Evolutionary conservation across 2,329 filamentous ascomycete genomes (phyloP), one percentile per base, ranked within the genome.

Genomic region (Curvularia sp.): DNA sequence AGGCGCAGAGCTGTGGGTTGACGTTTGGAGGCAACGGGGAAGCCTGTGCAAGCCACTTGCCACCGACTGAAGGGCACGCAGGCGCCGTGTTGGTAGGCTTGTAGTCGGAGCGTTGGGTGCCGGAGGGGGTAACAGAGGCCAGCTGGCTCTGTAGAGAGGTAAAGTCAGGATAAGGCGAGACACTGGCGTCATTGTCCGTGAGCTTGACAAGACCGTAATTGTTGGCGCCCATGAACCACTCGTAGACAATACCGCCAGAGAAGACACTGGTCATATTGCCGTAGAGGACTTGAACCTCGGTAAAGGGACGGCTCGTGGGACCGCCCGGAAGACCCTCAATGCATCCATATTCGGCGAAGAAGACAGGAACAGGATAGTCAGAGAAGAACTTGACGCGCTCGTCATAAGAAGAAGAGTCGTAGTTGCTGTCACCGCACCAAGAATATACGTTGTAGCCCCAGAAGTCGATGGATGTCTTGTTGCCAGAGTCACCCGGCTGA

Each of bases 401-500:
- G 65, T 88, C 83, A 80, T 95, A 99, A 41, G 91, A 91, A 0
- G 95, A 97, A 51, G 82, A 74, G 30, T 82, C 72, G 80, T 90
- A 95, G 73, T 82, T 86, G 76, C 91, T 96, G 69, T 93, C 78
- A 66, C 94, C 95, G 77, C 95, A 99, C 95, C 95, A 99, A 43
- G 93, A 96, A 85, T 98, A 99, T 80, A 98, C 96, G 83, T 99
- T 99, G 89, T 98, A 98, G 57, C 95, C 95, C 91, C 93, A 98
- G 84, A 95, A 97, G 80, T 99, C 95, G 66, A 98, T 96, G 59
- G 89, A 78, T 70, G 80, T 80, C 7, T 82, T 80, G 52, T 75
- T 76, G 10, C 72, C 72, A 1, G 57, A 27, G 42, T 72, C 65
- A 13, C 64, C 65, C 9, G 82, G 76, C 61, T 93, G 91, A 77